phyloP scores from a whole-genome alignment of 345 rosid species.

The Murraya koenigii region DNA sequence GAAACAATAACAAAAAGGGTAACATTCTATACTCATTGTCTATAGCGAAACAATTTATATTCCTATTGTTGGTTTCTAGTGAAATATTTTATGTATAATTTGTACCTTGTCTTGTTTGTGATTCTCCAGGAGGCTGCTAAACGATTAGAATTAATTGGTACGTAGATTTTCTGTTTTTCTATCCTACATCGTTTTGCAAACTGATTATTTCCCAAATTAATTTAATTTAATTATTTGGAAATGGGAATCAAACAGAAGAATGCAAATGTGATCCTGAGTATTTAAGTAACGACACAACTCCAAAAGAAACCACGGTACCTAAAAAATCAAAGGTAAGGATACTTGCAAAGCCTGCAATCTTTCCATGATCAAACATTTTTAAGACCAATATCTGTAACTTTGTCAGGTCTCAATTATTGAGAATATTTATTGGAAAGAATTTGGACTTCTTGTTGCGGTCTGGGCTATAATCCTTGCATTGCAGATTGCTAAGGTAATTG shows the following conservation, averaged over 20 bases:
- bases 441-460: conserved; percentile 39
- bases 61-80: not conserved
- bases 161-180: not conserved
- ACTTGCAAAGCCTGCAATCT: not conserved
- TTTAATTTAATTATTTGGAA: conserved; percentile 17
- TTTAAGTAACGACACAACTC: not conserved
- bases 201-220: not conserved
- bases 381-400: not conserved
- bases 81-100: not conserved
- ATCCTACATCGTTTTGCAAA: not conserved
- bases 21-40: not conserved
- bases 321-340: conserved; percentile 22
- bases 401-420: conserved; percentile 42
- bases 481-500: conserved; percentile 44
- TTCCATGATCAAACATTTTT: not conserved
- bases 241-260: conserved; percentile 20
- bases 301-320: conserved; percentile 11
- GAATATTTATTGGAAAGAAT: conserved; percentile 43
- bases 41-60: not conserved
- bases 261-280: conserved; percentile 19
- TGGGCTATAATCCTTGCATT: conserved; percentile 42
- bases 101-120: not conserved
- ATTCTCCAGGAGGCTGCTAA: conserved; percentile 35
- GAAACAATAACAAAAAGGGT: conserved; percentile 41
- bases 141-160: conserved; percentile 20